These are phyloP conservation scores for Talaromyces sp. DNA, from an alignment of 2,329 filamentous ascomycete genomes.

Conservation along the genomic window DNA sequence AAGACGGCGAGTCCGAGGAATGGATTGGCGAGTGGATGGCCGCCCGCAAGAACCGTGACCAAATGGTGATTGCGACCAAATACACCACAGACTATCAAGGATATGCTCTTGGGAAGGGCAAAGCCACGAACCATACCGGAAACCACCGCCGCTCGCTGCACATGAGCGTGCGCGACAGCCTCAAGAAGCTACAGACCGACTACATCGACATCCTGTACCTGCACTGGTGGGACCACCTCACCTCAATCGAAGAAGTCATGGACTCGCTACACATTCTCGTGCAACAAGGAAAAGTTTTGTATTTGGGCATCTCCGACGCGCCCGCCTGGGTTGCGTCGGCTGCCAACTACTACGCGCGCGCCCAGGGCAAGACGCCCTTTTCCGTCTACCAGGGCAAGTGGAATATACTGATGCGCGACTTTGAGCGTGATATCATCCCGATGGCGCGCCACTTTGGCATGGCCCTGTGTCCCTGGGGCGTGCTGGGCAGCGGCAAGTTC, in stretches of 20 bases:
- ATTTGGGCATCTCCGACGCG: conserved; percentile 37
- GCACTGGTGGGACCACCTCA: conserved; percentile 49
- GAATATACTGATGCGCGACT: conserved; percentile 34
- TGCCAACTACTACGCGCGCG: conserved; percentile 36
- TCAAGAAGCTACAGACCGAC: conserved; percentile 48
- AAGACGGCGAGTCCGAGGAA: conserved; percentile 57
- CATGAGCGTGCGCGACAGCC: conserved; percentile 39
- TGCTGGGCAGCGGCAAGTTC: conserved; percentile 50
- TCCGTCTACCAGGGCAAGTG: conserved; percentile 36
- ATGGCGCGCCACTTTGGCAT: conserved; percentile 38
- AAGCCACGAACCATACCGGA: conserved; percentile 39
- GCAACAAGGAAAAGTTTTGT: conserved; percentile 36
- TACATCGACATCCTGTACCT: conserved; percentile 53
- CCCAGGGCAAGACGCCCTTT: conserved; percentile 36
- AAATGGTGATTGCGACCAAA: conserved; percentile 68
- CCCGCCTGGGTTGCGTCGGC: conserved; percentile 38
- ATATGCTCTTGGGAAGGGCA: conserved; percentile 35
- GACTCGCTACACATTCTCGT: conserved; percentile 35
- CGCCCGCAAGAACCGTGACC: conserved; percentile 57
- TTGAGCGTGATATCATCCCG: conserved; percentile 40
- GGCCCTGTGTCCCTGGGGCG: conserved; percentile 56
- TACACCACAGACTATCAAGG: conserved; percentile 55
- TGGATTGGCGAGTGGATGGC: conserved; percentile 70
- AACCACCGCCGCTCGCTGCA: conserved; percentile 41
- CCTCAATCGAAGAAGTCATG: conserved; percentile 35